These are phyloP conservation scores for Turnera subulata DNA, from an alignment of 345 rosid species.

Conservation along the genomic window DNA sequence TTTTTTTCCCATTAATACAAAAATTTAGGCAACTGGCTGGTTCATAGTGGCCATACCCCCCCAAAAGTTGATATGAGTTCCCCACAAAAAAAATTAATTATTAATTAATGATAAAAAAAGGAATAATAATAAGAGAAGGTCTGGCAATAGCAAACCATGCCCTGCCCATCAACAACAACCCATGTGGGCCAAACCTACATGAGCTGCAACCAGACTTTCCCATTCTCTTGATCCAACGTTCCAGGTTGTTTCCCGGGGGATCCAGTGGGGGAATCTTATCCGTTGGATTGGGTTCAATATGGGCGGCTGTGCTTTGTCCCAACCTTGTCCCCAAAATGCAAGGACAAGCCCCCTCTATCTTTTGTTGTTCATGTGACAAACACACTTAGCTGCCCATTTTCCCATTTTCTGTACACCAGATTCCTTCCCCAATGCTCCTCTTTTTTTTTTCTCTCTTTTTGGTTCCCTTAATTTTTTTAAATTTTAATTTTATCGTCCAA, in stretches of 20 bases:
- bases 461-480: too few species aligned
- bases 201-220: slow-evolving; percentile 16
- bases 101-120: too few species aligned
- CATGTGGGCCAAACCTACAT: slow-evolving; percentile 39
- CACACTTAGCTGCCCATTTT: slow-evolving; percentile 27
- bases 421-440: too few species aligned
- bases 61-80: too few species aligned
- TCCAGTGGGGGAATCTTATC: slow-evolving; percentile 2
- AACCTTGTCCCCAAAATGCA: slow-evolving; percentile 32
- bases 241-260: background rate
- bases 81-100: too few species aligned
- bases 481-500: background rate
- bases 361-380: slow-evolving; percentile 33
- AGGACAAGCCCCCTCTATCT: slow-evolving; percentile 28
- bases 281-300: slow-evolving; percentile 24
- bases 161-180: slow-evolving; percentile 29
- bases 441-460: slow-evolving; percentile 4
- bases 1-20: background rate
- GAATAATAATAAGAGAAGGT: background rate
- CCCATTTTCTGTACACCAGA: slow-evolving; percentile 7
- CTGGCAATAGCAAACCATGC: slow-evolving; percentile 3
- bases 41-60: too few species aligned
- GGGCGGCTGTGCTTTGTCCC: slow-evolving; percentile 40
- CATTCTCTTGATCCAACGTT: slow-evolving; percentile 22
- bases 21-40: background rate